A percentile compares a stretch with the other conserved stretches of the same genome.
phyloP scores from a whole-genome alignment of 768 basidiomycete genomes.

The Pisolithus microcarpus region DNA sequence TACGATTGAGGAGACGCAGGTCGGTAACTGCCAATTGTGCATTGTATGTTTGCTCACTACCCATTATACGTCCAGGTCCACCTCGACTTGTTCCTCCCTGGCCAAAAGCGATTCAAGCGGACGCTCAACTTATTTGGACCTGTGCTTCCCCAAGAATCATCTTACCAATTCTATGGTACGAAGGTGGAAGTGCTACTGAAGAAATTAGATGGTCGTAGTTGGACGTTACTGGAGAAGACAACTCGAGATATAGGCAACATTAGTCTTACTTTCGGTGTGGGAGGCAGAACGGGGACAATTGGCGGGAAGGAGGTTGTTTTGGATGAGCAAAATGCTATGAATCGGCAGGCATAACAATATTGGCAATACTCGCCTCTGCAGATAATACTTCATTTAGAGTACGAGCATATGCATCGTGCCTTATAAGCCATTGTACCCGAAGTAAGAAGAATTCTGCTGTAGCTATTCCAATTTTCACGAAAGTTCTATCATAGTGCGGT shows the following conservation, averaged over 20 bases:
- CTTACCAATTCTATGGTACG: constrained; percentile 69
- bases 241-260: constrained; percentile 56
- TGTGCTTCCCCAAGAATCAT: constrained; percentile 60
- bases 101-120: constrained; percentile 69
- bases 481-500: no score
- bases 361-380: background rate
- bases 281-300: constrained; percentile 86
- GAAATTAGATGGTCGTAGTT: constrained; percentile 77
- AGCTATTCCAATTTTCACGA: no score
- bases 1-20: constrained; percentile 57
- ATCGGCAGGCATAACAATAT: background rate
- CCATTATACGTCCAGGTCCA: constrained; percentile 44
- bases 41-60: background rate
- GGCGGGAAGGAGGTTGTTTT: constrained; percentile 79
- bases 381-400: no score
- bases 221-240: constrained; percentile 83
- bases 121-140: constrained; percentile 80
- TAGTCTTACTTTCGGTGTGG: constrained; percentile 85
- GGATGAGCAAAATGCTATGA: constrained; percentile 52
- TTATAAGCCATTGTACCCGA: no score
- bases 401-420: no score
- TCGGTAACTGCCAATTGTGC: constrained; percentile 23
- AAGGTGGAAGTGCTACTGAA: constrained; percentile 85
- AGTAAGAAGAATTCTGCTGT: no score
- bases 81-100: constrained; percentile 76